Evolutionary conservation across 192 early-diverging fungal genomes (phyloP), one percentile per base, ranked within the genome.

Genomic region (Coemansia sp.): DNA sequence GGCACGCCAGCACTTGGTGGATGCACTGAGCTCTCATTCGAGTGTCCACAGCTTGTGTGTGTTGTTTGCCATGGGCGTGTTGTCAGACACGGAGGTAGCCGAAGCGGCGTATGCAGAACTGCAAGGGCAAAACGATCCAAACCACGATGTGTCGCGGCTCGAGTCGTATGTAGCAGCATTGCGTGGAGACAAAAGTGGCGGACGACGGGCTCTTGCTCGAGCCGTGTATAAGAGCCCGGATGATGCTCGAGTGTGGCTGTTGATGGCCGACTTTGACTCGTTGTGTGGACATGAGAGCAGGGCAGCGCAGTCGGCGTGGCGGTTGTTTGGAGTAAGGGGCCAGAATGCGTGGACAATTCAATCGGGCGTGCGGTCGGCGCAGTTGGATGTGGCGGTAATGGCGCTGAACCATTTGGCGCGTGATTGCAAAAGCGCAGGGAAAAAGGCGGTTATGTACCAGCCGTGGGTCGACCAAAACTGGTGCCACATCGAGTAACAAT

Each of bases 1-100:
- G 35, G 93, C 92, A 27, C 91, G 92, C 66, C 85, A 93, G 38
- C 85, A 94, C 63, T 74, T 97, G 54, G 80, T 95, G 2, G 68
- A 76, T 12, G 71, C 62, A 35, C 64, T 69, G 48, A 25, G n/a
- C 48, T 64, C 65, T 17, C 61, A 58, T 24, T 23, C 59, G 8
- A 67, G 35, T 37, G 35, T 67, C 7, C 57, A 67, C 1, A 67
- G 70, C 2, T 71, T 84, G 21, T 35, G 69, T 1, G 59, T 77
- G 11, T 69, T 84, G 56, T 76, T 78, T 49, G 83, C 79, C 29
- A 70, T 84, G n/a, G 78, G 69, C 2, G 17, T 82, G 50, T 52
- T 73, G 41, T 59, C 70, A n/a, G 83, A 84, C 15, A 64, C 17
- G 24, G 66, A 70, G 5, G 57, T 84, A 21, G 32, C 78, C 4